phyloP scores from a whole-genome alignment of 371 early-diverging fungal genomes.

The Mortierella sp. region DNA sequence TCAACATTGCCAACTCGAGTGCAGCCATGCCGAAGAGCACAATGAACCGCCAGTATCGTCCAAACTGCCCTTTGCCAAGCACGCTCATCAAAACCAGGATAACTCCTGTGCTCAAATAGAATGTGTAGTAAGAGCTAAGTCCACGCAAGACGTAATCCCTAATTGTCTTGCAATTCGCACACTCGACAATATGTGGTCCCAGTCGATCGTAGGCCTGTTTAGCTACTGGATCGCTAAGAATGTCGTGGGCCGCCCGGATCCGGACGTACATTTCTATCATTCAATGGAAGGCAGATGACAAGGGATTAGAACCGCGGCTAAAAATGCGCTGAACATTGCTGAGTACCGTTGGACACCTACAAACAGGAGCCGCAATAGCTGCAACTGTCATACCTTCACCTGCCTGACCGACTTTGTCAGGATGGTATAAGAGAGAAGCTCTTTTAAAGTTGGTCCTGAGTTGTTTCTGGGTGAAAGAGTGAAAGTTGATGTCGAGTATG shows the following conservation, averaged over 20 bases:
- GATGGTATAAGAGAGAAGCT: constrained; percentile 73
- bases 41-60: constrained; percentile 69
- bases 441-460: constrained; percentile 65
- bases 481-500: constrained; percentile 51
- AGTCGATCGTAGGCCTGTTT: constrained; percentile 71
- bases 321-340: too few relatives aligned
- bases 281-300: background rate
- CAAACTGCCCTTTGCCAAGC: constrained; percentile 65
- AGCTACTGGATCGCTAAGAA: constrained; percentile 66
- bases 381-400: constrained; percentile 40
- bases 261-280: constrained; percentile 57
- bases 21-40: constrained; percentile 58
- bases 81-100: constrained; percentile 60
- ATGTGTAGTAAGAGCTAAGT: constrained; percentile 47
- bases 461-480: constrained; percentile 56
- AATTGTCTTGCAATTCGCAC: constrained; percentile 59
- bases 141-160: constrained; percentile 56
- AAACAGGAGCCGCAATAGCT: background rate
- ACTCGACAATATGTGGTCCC: constrained; percentile 55
- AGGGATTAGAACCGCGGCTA: too few relatives aligned
- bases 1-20: constrained; percentile 60
- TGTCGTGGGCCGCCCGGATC: constrained; percentile 71
- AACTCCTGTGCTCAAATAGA: constrained; percentile 60
- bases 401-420: constrained; percentile 62
- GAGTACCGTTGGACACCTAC: background rate